Base-by-base conservation (phyloP, 768 basidiomycete genomes). In the Boletus sp. region DNA sequence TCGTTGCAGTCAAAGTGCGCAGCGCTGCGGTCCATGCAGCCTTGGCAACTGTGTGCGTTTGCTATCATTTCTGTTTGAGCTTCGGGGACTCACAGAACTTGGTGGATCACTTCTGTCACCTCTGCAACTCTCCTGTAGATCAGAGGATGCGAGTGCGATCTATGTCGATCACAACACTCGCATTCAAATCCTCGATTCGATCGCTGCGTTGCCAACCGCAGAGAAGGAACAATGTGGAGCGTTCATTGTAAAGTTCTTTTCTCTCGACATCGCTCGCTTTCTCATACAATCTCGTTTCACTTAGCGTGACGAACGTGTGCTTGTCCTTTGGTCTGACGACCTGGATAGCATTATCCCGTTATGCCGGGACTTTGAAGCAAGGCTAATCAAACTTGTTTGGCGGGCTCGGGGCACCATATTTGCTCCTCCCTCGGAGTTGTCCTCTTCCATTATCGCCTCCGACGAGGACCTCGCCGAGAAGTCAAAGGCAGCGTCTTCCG, bases 221-320 rank as follows among this genome's bases (percentile, higher is more conserved):
- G 90, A 94, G 68, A 94, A 94, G 75, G 92, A 94, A 67, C 92
- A 94, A 65, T 92, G 89, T 49, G 93, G 86, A 18, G 93, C 93
- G 12, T 95, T 95, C 69, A 80, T 93, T 52, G 90, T 88, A 69
- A 66, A 82, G 29, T 41, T 33, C 24, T 11, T 35, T 47, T 78
- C 46, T 47, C 33, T 49, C 2, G 55, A 15, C 29, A 15, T 47
- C 28, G 3, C 33, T 32, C 29, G n/a, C n/a, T 40, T 44, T 45
- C 46, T 59, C 24, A 54, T 50, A 35, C 37, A 20, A 44, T 24
- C 10, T 14, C 50, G 33, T 51, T 54, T 54, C 53, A 35, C 46
- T 20, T 64, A 91, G 90, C 85, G 92, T 29, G 87, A 92, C 69
- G 92, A 94, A 65, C 83, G 84, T 24, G 89, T 92, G 42, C 77